Conservation (phyloP, 2,329 filamentous ascomycete genomes). For the Alternaria novae-zelandiae region DNA sequence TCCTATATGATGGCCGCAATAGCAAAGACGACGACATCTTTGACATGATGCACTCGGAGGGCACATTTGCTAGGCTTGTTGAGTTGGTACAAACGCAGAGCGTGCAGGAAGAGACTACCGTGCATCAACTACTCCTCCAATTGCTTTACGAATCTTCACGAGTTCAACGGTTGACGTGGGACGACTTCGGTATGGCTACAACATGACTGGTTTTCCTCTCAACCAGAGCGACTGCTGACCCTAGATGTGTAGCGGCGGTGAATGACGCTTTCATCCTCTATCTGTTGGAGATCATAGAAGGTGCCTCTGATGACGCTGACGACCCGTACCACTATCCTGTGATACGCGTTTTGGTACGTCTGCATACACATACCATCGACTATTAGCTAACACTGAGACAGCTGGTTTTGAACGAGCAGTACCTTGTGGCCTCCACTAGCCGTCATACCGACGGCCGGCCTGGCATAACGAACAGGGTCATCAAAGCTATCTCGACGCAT, state of each 20-base stretch:
- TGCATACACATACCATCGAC: neutral
- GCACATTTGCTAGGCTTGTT: slow-evolving; percentile 81
- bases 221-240: neutral
- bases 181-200: slow-evolving; percentile 72
- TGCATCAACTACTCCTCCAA: slow-evolving; percentile 84
- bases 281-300: slow-evolving; percentile 87
- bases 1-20: slow-evolving; percentile 83
- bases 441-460: slow-evolving; percentile 48
- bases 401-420: slow-evolving; percentile 97
- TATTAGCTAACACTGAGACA: slow-evolving; percentile 46
- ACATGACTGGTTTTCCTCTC: neutral
- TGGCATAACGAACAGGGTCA: slow-evolving; percentile 85
- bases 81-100: slow-evolving; percentile 75
- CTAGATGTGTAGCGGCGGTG: slow-evolving; percentile 56
- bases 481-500: slow-evolving; percentile 85
- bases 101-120: slow-evolving; percentile 67
- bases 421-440: slow-evolving; percentile 75
- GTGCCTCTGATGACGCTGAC: slow-evolving; percentile 81
- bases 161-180: slow-evolving; percentile 78
- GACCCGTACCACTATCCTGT: slow-evolving; percentile 97
- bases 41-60: slow-evolving; percentile 84
- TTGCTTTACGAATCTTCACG: slow-evolving; percentile 96
- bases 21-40: slow-evolving; percentile 80
- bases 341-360: slow-evolving; percentile 86
- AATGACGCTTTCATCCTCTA: slow-evolving; percentile 82